Percentiles rank a stretch among this genome's conserved stretches.
phyloP scores from a whole-genome alignment of 768 basidiomycete species.

The Podaxis sp. region DNA sequence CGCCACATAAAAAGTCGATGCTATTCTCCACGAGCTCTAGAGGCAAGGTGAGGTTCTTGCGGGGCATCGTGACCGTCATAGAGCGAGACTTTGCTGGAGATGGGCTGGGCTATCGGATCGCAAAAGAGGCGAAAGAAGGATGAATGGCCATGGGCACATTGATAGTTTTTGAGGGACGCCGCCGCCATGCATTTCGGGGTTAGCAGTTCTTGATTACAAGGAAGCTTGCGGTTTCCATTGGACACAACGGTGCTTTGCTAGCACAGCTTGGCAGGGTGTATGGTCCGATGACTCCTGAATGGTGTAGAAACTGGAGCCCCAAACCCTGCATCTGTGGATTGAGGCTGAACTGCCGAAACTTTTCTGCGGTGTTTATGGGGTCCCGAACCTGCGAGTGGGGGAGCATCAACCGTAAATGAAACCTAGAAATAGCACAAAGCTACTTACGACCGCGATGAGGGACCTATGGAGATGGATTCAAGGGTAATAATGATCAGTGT shows the following conservation, averaged over 20 bases:
- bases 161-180: conserved; percentile 10
- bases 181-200: conserved; percentile 8
- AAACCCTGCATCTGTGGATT: background rate
- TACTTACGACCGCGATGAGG: background rate
- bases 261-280: conserved; percentile 2
- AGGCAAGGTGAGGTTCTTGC: background rate
- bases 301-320: background rate
- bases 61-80: background rate
- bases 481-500: background rate
- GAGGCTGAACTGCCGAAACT: background rate
- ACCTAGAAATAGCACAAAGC: background rate
- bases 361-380: conserved; percentile 1
- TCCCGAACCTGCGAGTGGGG: background rate
- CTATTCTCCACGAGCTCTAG: conserved; percentile 4
- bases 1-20: conserved; percentile 3
- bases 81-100: background rate
- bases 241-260: background rate
- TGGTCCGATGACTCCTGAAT: conserved; percentile 4
- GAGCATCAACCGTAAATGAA: background rate
- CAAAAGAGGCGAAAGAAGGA: background rate
- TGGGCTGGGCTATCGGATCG: background rate
- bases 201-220: background rate
- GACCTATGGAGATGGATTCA: background rate
- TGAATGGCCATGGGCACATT: background rate
- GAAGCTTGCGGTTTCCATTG: background rate